Evolutionary conservation across 2,329 filamentous ascomycete species (phyloP), one percentile per base, ranked within the genome.

Genomic region (Penicillium decumbens): DNA sequence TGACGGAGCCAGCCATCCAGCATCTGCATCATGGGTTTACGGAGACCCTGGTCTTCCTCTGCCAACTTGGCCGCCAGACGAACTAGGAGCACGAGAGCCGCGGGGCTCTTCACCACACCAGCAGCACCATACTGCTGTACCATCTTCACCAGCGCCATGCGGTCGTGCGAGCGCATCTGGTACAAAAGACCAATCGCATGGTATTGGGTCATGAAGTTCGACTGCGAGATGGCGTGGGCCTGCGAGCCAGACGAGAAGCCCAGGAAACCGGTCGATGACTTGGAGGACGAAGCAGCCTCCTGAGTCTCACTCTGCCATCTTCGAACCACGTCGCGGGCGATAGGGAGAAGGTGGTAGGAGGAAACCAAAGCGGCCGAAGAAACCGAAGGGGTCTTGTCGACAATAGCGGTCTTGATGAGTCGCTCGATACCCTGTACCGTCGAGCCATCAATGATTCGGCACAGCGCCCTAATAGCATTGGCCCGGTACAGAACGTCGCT

Each of bases 61-160:
- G 92, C 92, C 55, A 98, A 78, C 77, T 95, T 93, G 37, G 92
- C 89, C 29, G 93, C 93, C 57, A 98, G 76, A 60, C 93, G 83
- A 47, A 98, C 93, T 25, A 98, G 80, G 82, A 98, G 85, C 43
- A 98, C 83, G 50, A 91, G 86, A 29, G 91, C 93, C 52, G 92
- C 89, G 18, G 93, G 90, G 72, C 88, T 96, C 83, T 96, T 97
- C 55, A 97, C 86, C 9, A 89, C 89, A 50, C 93, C 93, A 13
- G 90, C 83, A 45, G 86, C 85, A 45, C 90, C 90, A 69, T 96
- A 97, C 72, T 98, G 93, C 76, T 98, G 93, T n/a, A 98, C 92
- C 93, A 98, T 97, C 81, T 98, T 98, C 53, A 97, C 92, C 62
- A 98, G 76, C 20, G 93, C 91, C 93, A 98, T 98, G 64, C 93